Base-by-base conservation (phyloP, 345 rosid species). In the Litchi chinensis region DNA sequence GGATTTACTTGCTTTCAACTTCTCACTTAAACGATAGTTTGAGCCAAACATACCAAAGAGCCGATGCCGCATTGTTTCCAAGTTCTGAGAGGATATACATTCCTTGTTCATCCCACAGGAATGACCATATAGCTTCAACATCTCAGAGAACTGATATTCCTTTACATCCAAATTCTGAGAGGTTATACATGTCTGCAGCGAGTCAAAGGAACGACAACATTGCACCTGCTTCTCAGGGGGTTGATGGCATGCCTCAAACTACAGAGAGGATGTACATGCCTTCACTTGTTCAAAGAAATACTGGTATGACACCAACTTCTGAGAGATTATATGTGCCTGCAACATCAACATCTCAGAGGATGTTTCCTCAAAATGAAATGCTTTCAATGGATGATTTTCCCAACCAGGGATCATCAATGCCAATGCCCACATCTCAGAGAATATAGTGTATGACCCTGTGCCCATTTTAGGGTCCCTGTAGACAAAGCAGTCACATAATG, bases 351-450 rank as follows among this genome's bases (percentile, higher is more conserved):
- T 62, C 86, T 56, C 83, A 79, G 79, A 79, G 85, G 76, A 75
- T 84, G 77, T 87, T 74, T 72, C 5, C 82, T 21, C 83, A 82
- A 79, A 83, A 79, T 67, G 39, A 78, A 54, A 62, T 87, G 37
- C 70, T 84, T 41, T 64, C 83, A 6, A 56, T 87, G 78, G 85
- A 81, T 74, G 87, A 83, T 48, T 87, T 82, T 74, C 64, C 84
- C 46, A 83, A 73, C 72, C 84, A 80, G 65, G 86, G 83, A 46
- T 71, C 76, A 21, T 50, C 85, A 3, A 43, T 67, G 67, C 71
- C 81, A 64, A 50, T 77, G 83, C 84, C 86, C 5, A 21, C 86
- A 43, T 79, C 86, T 6, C 82, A 75, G 62, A 84, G 78, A 65
- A 80, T 76, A 66, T 82, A 82, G 70, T 67, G 66, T 44, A 40